Evolutionary conservation across 2,329 filamentous ascomycete genomes (phyloP).

Genomic region (Scytalidium lignicola): DNA sequence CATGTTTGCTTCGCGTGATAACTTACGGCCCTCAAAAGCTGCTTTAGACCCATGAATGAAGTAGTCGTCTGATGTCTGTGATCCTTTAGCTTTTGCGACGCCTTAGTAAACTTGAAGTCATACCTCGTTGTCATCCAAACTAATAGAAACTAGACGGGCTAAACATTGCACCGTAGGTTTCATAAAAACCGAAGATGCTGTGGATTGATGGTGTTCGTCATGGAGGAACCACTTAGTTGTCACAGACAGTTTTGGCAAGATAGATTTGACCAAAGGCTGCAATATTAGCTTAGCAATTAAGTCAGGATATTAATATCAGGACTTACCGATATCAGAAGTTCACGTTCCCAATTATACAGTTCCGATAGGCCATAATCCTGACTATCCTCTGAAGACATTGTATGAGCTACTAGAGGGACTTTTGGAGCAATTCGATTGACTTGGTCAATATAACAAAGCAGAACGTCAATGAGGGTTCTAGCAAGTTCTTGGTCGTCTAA

Average conservation of each 20-base stretch:
- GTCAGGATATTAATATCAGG: neutral
- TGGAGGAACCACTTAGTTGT: neutral
- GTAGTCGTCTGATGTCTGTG: constrained; percentile 21
- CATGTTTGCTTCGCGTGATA: constrained; percentile 41
- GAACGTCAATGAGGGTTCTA: neutral
- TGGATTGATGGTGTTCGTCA: neutral
- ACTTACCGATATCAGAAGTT: neutral
- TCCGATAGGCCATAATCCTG: neutral
- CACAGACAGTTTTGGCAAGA: neutral
- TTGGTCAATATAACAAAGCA: neutral
- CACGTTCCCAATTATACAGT: neutral
- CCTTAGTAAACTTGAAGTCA: neutral
- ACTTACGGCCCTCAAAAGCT: constrained; percentile 31
- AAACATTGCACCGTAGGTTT: neutral
- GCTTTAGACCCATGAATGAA: constrained; percentile 17
- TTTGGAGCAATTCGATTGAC: neutral
- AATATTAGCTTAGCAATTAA: neutral
- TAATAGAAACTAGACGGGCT: neutral
- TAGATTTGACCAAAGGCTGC: neutral
- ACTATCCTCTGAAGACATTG: neutral
- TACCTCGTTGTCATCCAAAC: neutral
- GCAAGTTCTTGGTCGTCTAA: neutral
- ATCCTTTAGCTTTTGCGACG: constrained; percentile 35
- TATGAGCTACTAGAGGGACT: neutral
- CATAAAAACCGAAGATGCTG: neutral